phyloP scores from a whole-genome alignment of 331 rosid genomes.

The Rhamnella rubrinervis region DNA sequence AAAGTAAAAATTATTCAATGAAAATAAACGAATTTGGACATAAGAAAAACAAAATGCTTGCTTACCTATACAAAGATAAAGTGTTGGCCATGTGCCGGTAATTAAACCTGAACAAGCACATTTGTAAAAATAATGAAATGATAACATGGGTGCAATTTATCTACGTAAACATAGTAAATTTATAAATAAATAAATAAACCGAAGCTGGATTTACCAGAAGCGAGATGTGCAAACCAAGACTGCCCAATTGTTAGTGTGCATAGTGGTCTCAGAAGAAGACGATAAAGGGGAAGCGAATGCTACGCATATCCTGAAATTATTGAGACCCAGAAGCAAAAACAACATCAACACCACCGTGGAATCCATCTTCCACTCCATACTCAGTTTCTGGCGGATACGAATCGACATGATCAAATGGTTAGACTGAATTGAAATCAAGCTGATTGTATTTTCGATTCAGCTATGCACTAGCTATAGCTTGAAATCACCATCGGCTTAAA shows the following conservation, averaged over 20 bases:
- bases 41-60: conserved; percentile 1
- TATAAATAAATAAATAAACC: not conserved
- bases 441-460: too few species aligned
- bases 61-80: conserved; percentile 76
- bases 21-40: not conserved
- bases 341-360: conserved; percentile 25
- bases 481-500: too few species aligned
- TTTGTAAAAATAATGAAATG: not conserved
- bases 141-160: not conserved
- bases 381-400: conserved; percentile 1
- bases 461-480: too few species aligned
- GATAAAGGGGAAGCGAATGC: conserved; percentile 44
- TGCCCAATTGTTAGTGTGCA: conserved; percentile 94
- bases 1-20: conserved; percentile 12
- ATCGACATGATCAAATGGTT: too few species aligned
- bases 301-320: conserved; percentile 22
- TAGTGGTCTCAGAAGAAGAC: conserved; percentile 55
- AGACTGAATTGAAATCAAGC: too few species aligned
- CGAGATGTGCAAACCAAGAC: conserved; percentile 96
- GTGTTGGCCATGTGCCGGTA: conserved; percentile 98
- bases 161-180: not conserved
- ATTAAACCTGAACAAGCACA: conserved; percentile 73
- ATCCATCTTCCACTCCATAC: conserved; percentile 31
- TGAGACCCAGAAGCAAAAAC: conserved; percentile 29
- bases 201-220: conserved; percentile 54